Evolutionary conservation across 202 grass and related monocot genomes (phyloP).

Genomic region (Digitaria exilis): DNA sequence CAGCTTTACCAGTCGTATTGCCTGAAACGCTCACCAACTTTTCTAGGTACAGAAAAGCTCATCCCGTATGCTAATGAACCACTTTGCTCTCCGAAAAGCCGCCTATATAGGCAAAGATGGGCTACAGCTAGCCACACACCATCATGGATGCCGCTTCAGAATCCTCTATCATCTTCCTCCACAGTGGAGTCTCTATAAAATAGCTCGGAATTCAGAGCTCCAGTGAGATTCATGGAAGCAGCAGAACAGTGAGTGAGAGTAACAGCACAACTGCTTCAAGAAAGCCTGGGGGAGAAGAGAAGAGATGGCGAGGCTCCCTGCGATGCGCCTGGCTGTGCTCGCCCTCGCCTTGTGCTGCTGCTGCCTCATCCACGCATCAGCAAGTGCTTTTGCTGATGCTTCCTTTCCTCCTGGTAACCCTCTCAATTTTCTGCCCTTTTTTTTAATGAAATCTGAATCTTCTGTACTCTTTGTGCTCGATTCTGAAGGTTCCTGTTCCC

Average conservation of each 20-base stretch:
- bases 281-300: background rate
- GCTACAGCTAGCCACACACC: slow-evolving; percentile 38
- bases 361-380: slow-evolving; percentile 40
- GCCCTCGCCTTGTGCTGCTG: slow-evolving; percentile 42
- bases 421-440: background rate
- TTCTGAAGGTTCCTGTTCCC: background rate
- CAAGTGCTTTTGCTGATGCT: background rate
- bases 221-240: slow-evolving; percentile 22
- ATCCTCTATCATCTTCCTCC: slow-evolving; percentile 21
- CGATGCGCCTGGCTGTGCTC: slow-evolving; percentile 17
- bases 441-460: background rate
- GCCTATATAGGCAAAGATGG: slow-evolving; percentile 26
- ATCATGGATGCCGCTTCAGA: slow-evolving; percentile 49
- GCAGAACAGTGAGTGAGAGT: slow-evolving; percentile 33
- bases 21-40: slow-evolving; percentile 32
- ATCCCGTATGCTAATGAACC: slow-evolving; percentile 45
- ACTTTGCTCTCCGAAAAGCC: slow-evolving; percentile 21
- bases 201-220: background rate
- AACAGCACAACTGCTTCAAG: background rate
- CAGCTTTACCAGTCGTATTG: background rate
- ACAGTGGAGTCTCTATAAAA: slow-evolving; percentile 38
- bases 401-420: slow-evolving; percentile 30
- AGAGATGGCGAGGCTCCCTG: slow-evolving; percentile 14
- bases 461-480: background rate
- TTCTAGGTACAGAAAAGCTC: slow-evolving; percentile 34